A percentile compares a stretch with the other conserved stretches of the same genome.
These are phyloP conservation scores for Teratosphaeria pseudoeucalypti DNA, from an alignment of 2,329 filamentous ascomycete genomes.

Conservation along the genomic window DNA sequence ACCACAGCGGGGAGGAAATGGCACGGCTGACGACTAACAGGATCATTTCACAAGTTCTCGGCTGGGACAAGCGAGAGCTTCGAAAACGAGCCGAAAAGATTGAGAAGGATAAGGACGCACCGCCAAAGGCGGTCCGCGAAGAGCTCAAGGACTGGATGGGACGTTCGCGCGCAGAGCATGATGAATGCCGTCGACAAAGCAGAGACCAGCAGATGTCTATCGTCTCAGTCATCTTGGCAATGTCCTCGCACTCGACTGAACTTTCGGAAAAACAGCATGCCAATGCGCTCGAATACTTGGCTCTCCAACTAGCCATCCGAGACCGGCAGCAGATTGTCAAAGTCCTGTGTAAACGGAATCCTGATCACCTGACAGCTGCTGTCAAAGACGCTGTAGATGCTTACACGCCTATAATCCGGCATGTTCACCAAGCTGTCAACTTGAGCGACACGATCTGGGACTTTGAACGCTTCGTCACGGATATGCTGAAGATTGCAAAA, in stretches of 20 bases:
- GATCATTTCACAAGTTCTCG: constrained; percentile 62
- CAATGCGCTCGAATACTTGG: constrained; percentile 59
- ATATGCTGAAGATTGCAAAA: constrained; percentile 52
- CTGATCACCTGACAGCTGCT: constrained; percentile 61
- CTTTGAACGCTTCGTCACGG: constrained; percentile 57
- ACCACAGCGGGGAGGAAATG: not conserved
- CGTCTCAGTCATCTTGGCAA: constrained; percentile 52
- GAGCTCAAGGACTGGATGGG: constrained; percentile 51
- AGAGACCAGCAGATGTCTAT: constrained; percentile 49
- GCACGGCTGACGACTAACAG: constrained; percentile 28
- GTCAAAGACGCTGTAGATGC: constrained; percentile 55
- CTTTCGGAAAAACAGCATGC: constrained; percentile 52
- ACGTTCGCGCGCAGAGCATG: constrained; percentile 45
- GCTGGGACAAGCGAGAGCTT: constrained; percentile 64
- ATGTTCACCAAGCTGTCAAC: constrained; percentile 61
- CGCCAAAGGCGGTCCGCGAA: constrained; percentile 50
- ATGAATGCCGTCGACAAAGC: constrained; percentile 49
- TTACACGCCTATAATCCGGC: constrained; percentile 65
- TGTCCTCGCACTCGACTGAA: constrained; percentile 35
- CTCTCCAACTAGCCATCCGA: constrained; percentile 57
- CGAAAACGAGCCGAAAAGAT: constrained; percentile 54
- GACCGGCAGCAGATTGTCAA: constrained; percentile 63
- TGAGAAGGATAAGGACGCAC: constrained; percentile 50
- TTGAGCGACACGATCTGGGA: constrained; percentile 59
- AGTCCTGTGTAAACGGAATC: constrained; percentile 56